A percentile compares a stretch with the other conserved stretches of the same genome.
Evolutionary conservation across 2,329 filamentous ascomycete species (phyloP).

Genomic region (Calonectria leucothoes): DNA sequence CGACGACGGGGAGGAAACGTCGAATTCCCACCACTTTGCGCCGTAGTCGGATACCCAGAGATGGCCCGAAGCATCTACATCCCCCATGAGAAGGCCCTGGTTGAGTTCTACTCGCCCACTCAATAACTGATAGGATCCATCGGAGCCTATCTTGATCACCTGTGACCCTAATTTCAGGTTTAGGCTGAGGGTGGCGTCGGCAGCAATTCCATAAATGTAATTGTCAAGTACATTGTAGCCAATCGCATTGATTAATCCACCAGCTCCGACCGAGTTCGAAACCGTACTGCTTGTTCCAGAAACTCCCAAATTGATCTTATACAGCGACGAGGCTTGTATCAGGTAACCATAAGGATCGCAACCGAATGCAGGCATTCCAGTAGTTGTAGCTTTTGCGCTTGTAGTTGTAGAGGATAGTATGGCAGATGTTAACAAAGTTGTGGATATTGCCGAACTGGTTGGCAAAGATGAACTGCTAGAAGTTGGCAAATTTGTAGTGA

Average conservation of each 20-base stretch:
- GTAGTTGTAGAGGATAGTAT: background rate
- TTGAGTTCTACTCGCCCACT: conserved; percentile 27
- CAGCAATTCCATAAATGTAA: conserved; percentile 35
- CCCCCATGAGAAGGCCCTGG: conserved; percentile 33
- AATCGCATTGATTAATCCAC: conserved; percentile 25
- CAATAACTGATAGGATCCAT: conserved; percentile 33
- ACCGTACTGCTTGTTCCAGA: background rate
- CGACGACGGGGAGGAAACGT: conserved; percentile 32
- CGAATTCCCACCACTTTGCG: conserved; percentile 36
- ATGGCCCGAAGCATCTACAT: conserved; percentile 36
- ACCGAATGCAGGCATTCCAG: background rate
- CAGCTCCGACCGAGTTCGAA: conserved; percentile 16
- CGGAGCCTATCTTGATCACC: conserved; percentile 36
- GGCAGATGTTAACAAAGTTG: background rate
- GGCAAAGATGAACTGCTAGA: background rate
- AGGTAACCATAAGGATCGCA: background rate
- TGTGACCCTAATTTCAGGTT: conserved; percentile 28
- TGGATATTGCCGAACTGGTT: background rate
- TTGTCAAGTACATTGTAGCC: conserved; percentile 36
- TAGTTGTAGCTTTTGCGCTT: background rate
- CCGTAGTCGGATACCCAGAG: conserved; percentile 39
- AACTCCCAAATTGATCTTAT: background rate
- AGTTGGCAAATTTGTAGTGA: background rate
- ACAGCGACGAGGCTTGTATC: background rate
- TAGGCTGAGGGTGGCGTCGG: background rate